Evolutionary conservation across 73 alveolate genomes (phyloP).

Genomic region (Tetrahymena thermophila): DNA sequence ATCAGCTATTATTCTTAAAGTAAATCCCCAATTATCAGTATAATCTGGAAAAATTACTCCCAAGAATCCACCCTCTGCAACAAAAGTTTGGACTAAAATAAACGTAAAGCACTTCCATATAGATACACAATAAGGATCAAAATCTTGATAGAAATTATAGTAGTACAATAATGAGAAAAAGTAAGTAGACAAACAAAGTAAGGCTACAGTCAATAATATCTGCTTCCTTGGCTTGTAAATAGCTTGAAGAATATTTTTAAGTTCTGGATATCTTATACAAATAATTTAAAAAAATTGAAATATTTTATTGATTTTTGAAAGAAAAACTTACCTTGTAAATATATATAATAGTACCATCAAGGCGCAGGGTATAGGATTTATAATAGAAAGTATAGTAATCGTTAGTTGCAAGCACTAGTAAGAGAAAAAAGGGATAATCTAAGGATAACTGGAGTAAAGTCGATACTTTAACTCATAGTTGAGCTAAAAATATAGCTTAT

Average conservation of each 20-base stretch:
- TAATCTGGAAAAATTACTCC: background rate
- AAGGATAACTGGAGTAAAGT: background rate
- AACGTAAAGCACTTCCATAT: background rate
- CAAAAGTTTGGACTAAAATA: background rate
- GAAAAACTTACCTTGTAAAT: background rate
- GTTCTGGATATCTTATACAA: background rate
- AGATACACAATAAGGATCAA: background rate
- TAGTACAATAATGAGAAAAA: background rate
- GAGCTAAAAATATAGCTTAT: background rate
- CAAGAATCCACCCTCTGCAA: background rate
- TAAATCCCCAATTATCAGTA: background rate
- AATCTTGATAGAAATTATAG: background rate
- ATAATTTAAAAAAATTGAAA: background rate
- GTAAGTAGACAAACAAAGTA: background rate
- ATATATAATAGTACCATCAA: background rate
- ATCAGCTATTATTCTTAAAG: background rate
- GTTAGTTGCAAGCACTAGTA: background rate
- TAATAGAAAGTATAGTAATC: background rate
- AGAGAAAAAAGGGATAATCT: background rate
- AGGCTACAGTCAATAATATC: background rate
- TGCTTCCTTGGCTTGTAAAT: background rate
- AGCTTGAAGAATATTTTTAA: background rate
- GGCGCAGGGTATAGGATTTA: background rate
- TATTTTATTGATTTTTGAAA: background rate
- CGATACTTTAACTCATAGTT: background rate